phyloP scores from a whole-genome alignment of 441 rosid genomes.

The Aquilaria agallochum region DNA sequence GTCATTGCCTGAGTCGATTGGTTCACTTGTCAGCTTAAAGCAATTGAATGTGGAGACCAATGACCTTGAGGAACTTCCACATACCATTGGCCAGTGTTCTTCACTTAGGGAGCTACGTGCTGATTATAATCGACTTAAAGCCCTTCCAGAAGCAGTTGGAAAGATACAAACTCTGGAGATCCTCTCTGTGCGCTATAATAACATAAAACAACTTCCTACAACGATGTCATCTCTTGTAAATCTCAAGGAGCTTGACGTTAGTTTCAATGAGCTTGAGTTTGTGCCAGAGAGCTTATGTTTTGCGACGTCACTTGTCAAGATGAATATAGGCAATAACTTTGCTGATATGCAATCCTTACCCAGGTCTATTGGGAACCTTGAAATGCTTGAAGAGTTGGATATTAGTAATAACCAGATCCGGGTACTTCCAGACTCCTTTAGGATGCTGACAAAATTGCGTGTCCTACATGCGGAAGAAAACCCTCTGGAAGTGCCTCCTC shows the following conservation, averaged over 20 bases:
- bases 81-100: constrained; percentile 66
- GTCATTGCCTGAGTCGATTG: constrained; percentile 59
- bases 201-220: constrained; percentile 84
- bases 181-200: constrained; percentile 78
- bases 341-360: constrained; percentile 82
- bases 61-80: constrained; percentile 83
- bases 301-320: constrained; percentile 78
- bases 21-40: constrained; percentile 65
- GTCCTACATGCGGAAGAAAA: constrained; percentile 65
- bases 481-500: constrained; percentile 89
- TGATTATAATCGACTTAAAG: constrained; percentile 89
- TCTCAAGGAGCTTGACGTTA: constrained; percentile 82
- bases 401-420: constrained; percentile 97
- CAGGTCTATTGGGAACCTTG: constrained; percentile 90
- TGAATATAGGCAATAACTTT: constrained; percentile 91
- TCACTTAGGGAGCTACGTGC: constrained; percentile 68
- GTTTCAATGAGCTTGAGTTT: constrained; percentile 97
- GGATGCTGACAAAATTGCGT: constrained; percentile 59
- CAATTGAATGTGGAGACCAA: constrained; percentile 78
- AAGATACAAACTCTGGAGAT: constrained; percentile 76
- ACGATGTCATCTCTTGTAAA: constrained; percentile 80
- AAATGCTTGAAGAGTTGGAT: constrained; percentile 87
- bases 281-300: constrained; percentile 96
- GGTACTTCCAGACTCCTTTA: constrained; percentile 80
- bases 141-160: constrained; percentile 98